A percentile compares a stretch with the other conserved stretches of the same genome.
Conservation (phyloP, 768 basidiomycete species). For the Tulasnella sp. region DNA sequence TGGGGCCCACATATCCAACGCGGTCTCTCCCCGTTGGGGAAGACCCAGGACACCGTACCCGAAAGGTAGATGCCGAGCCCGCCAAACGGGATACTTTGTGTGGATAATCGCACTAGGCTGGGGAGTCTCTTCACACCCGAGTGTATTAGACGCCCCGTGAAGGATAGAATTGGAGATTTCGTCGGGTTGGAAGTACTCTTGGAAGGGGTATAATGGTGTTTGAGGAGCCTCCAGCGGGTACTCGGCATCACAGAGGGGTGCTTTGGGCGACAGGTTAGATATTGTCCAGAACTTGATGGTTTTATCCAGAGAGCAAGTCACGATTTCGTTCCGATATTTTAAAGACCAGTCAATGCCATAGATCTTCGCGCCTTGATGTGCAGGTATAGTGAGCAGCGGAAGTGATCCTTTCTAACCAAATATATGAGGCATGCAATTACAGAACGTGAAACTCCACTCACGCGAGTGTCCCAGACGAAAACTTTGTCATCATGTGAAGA, state of each 20-base stretch:
- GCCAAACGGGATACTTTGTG: constrained; percentile 86
- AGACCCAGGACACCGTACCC: constrained; percentile 77
- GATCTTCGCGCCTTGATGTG: constrained; percentile 73
- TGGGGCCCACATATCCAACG: constrained; percentile 68
- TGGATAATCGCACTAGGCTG: constrained; percentile 33
- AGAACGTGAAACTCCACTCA: constrained; percentile 28
- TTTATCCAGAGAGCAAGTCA: constrained; percentile 91
- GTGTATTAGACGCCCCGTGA: not conserved
- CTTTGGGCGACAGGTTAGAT: not conserved
- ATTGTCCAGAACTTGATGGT: constrained; percentile 80
- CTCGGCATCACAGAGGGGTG: not conserved
- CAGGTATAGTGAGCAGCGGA: constrained; percentile 58
- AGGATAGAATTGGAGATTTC: no score
- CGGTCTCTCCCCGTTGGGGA: constrained; percentile 76
- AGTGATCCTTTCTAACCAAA: constrained; percentile 68
- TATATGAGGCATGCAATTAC: no score
- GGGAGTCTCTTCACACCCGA: not conserved
- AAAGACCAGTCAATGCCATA: constrained; percentile 98
- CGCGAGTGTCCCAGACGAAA: constrained; percentile 88
- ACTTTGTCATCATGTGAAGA: constrained; percentile 82
- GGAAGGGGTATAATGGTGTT: not conserved
- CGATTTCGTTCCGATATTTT: constrained; percentile 54
- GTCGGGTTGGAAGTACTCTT: not conserved
- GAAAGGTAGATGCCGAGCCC: constrained; percentile 85
- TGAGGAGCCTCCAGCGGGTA: not conserved